Evolutionary conservation across 768 basidiomycete genomes (phyloP).

Genomic region (Suillus occidentalis): DNA sequence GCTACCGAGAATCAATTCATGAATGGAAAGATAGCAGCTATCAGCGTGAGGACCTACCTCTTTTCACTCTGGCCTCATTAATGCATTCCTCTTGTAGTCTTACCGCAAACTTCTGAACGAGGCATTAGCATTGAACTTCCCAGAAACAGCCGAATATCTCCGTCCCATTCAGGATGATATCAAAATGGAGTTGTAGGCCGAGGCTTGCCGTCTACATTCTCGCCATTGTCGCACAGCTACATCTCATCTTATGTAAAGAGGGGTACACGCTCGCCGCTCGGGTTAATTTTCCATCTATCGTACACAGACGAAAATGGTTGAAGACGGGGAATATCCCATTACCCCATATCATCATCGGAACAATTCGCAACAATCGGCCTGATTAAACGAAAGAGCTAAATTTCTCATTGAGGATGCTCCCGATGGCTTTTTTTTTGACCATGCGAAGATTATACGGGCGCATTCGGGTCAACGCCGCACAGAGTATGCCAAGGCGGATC

Average conservation of each 20-base stretch:
- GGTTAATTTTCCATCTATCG: not conserved
- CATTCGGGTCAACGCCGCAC: not conserved
- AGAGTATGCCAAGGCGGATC: not conserved
- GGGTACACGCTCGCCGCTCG: not conserved
- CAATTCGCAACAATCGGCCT: not conserved
- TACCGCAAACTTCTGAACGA: constrained; percentile 69
- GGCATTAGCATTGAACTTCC: constrained; percentile 70
- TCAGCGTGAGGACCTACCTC: constrained; percentile 50
- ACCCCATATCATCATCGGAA: not conserved
- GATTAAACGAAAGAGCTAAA: not conserved
- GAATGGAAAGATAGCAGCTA: constrained; percentile 83
- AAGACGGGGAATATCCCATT: not conserved
- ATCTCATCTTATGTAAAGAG: not conserved
- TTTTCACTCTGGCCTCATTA: constrained; percentile 1
- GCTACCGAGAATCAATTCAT: constrained; percentile 91
- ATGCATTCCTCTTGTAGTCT: constrained; percentile 44
- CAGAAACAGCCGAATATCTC: constrained; percentile 43
- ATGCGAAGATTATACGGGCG: not conserved
- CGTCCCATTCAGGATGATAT: constrained; percentile 12
- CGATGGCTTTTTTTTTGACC: not conserved
- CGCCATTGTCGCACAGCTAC: not conserved
- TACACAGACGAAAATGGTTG: not conserved
- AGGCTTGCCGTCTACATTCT: not conserved
- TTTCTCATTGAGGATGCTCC: constrained; percentile 3
- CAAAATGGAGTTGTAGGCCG: not conserved